Evolutionary conservation across 768 basidiomycete genomes (phyloP).

Genomic region (Termitomyces sp.): DNA sequence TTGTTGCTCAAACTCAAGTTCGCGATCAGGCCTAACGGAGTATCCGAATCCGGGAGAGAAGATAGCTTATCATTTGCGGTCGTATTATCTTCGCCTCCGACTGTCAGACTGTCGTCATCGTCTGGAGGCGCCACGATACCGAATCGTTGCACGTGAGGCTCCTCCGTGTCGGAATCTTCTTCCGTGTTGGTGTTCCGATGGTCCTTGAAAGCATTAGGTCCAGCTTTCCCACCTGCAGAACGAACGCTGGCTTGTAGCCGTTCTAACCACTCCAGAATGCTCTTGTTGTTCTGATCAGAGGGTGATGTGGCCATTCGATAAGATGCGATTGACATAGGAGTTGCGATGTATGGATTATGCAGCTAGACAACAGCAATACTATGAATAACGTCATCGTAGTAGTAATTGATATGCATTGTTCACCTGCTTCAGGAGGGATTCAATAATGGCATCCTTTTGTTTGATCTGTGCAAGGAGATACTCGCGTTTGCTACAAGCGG

Average conservation of each 20-base stretch:
- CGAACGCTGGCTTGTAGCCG: constrained; percentile 58
- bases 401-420: constrained; percentile 10
- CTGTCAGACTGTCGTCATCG: constrained; percentile 21
- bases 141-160: constrained; percentile 20
- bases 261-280: constrained; percentile 73
- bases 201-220: constrained; percentile 41
- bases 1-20: constrained; percentile 61
- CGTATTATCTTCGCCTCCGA: constrained; percentile 27
- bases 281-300: constrained; percentile 62
- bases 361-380: constrained; percentile 34
- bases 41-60: constrained; percentile 61
- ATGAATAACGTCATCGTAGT: neutral
- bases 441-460: constrained; percentile 85
- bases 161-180: constrained; percentile 40
- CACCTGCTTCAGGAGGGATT: constrained; percentile 80
- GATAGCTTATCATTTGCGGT: constrained; percentile 41
- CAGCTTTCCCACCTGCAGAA: constrained; percentile 37
- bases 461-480: constrained; percentile 81
- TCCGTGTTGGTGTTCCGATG: constrained; percentile 25
- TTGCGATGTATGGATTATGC: constrained; percentile 78
- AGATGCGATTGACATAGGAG: constrained; percentile 73
- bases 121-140: constrained; percentile 18
- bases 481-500: constrained; percentile 68
- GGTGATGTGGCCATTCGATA: constrained; percentile 76
- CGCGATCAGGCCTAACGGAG: constrained; percentile 74